These are phyloP conservation scores for Talaromyces liani DNA, from an alignment of 495 filamentous ascomycete species.

Conservation along the genomic window DNA sequence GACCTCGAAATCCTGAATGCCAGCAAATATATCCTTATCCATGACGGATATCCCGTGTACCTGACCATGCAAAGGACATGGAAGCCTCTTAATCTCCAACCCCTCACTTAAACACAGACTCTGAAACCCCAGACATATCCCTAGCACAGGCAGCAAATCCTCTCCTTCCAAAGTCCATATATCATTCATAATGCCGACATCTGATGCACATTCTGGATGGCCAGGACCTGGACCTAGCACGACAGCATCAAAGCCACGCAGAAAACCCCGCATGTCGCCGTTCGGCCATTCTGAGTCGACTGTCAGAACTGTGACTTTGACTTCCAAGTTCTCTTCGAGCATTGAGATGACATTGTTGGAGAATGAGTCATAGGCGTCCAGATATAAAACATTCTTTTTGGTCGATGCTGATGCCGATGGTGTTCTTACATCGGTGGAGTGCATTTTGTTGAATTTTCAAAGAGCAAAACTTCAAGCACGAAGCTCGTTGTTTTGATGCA, in stretches of 20 bases:
- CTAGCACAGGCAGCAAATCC: slow-evolving; percentile 64
- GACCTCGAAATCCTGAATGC: slow-evolving; percentile 52
- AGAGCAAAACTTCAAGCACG: not conserved
- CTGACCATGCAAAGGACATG: slow-evolving; percentile 72
- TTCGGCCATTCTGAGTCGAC: slow-evolving; percentile 54
- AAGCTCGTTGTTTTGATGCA: not conserved
- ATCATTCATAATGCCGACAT: slow-evolving; percentile 72
- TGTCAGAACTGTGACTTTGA: slow-evolving; percentile 60
- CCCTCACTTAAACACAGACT: slow-evolving; percentile 65
- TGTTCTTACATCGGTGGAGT: not conserved
- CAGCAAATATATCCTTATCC: slow-evolving; percentile 43
- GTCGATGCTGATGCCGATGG: not conserved
- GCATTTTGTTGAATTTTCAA: not conserved
- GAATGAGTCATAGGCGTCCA: slow-evolving; percentile 96
- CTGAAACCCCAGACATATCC: slow-evolving; percentile 92
- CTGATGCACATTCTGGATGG: slow-evolving; percentile 45
- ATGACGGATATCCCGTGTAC: slow-evolving; percentile 54
- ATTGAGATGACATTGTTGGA: slow-evolving; percentile 85
- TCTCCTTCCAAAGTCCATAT: slow-evolving; percentile 61
- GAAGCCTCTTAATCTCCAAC: slow-evolving; percentile 52
- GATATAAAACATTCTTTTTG: slow-evolving; percentile 59
- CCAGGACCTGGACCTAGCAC: slow-evolving; percentile 80
- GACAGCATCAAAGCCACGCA: slow-evolving; percentile 63
- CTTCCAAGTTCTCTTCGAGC: slow-evolving; percentile 56
- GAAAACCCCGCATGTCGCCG: slow-evolving; percentile 35